Percentiles rank a stretch among this genome's conserved stretches.
These are phyloP conservation scores for Lichenothelia convexa DNA, from an alignment of 495 filamentous ascomycete species.

Conservation along the genomic window DNA sequence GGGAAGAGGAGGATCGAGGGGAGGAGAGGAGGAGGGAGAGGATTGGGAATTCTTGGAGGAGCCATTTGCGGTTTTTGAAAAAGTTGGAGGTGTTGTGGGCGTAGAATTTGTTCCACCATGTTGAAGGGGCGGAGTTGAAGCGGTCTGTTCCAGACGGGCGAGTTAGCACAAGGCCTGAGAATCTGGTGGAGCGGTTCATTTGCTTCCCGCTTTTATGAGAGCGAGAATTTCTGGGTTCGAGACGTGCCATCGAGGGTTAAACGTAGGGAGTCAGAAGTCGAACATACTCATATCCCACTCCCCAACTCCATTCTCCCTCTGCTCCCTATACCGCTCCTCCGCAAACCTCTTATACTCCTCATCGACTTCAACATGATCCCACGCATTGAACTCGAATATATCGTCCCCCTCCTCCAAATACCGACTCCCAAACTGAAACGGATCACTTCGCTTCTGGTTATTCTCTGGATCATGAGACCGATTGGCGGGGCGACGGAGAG, in stretches of 20 bases:
- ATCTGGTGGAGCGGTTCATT: no score
- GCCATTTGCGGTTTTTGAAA: slow-evolving; percentile 97
- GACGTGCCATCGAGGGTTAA: no score
- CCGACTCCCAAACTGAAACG: slow-evolving; percentile 89
- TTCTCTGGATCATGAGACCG: slow-evolving; percentile 36
- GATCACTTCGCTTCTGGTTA: slow-evolving; percentile 67
- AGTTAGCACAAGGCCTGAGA: no score
- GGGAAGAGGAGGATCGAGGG: no score
- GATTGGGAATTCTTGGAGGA: slow-evolving; percentile 84
- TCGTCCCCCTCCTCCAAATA: slow-evolving; percentile 64
- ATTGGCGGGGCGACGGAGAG: slow-evolving; percentile 18
- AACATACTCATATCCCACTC: slow-evolving; percentile 63
- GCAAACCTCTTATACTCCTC: slow-evolving; percentile 66
- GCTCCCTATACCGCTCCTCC: slow-evolving; percentile 59
- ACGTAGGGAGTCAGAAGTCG: no score
- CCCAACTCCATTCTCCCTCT: slow-evolving; percentile 64
- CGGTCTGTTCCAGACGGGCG: slow-evolving; percentile 28
- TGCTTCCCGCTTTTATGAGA: no score
- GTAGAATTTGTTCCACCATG: slow-evolving; percentile 96
- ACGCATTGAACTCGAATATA: slow-evolving; percentile 91
- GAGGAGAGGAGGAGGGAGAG: no score
- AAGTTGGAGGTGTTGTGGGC: slow-evolving; percentile 88
- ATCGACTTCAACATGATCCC: slow-evolving; percentile 91
- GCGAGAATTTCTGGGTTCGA: no score
- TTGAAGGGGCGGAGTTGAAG: slow-evolving; percentile 81